Conservation (phyloP, 2,329 filamentous ascomycete genomes). For the Pyrenophora tritici-repentis region DNA sequence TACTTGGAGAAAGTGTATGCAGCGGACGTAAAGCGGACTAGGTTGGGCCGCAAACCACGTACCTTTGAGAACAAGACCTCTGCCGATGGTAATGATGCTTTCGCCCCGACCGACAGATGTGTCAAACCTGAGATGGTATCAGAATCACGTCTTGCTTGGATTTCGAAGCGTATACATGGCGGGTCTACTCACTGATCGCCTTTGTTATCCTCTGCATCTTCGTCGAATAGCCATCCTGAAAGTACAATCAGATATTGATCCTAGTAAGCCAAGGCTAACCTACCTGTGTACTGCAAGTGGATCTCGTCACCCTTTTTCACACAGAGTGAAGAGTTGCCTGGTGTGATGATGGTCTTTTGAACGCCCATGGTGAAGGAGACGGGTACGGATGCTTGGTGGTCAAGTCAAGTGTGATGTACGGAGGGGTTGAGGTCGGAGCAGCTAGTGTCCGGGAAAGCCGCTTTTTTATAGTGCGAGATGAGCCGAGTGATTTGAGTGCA, state of each 20-base stretch:
- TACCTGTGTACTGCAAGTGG: constrained; percentile 83
- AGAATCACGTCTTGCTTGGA: constrained; percentile 7
- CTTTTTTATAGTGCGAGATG: background rate
- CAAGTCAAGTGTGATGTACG: background rate
- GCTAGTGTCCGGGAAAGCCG: background rate
- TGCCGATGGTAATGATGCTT: constrained; percentile 78
- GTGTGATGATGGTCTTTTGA: constrained; percentile 65
- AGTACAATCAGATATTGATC: constrained; percentile 14
- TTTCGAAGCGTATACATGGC: constrained; percentile 1
- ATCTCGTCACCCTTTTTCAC: constrained; percentile 74
- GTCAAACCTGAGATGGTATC: constrained; percentile 72
- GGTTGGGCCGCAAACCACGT: constrained; percentile 33
- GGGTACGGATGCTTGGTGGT: constrained; percentile 1
- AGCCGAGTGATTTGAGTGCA: background rate
- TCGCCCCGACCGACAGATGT: constrained; percentile 77
- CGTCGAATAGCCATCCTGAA: constrained; percentile 73
- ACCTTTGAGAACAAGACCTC: constrained; percentile 87
- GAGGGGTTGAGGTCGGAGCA: background rate
- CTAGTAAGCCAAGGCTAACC: background rate
- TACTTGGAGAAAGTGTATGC: constrained; percentile 4
- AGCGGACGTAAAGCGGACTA: constrained; percentile 1
- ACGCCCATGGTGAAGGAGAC: constrained; percentile 58
- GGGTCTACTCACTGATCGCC: constrained; percentile 69
- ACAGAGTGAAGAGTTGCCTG: constrained; percentile 65
- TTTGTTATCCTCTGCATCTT: constrained; percentile 62